phyloP scores from a whole-genome alignment of 2,329 filamentous ascomycete species.

The Periconia digitata region DNA sequence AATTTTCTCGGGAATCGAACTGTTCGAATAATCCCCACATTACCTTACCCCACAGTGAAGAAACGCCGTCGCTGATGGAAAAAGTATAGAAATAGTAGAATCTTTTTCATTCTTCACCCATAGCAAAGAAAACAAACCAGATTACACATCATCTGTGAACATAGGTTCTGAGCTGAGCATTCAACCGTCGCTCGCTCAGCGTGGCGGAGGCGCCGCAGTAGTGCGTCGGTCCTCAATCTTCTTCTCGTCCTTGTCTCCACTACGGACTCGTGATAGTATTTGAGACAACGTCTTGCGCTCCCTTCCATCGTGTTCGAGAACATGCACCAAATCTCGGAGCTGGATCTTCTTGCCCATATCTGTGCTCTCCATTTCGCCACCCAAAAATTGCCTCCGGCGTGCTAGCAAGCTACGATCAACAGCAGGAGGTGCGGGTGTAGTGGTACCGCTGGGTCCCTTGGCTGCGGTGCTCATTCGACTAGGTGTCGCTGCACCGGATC shows the following conservation, averaged over 20 bases:
- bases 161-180: too few species aligned
- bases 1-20: too few species aligned
- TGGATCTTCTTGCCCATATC: constrained; percentile 83
- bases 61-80: background rate
- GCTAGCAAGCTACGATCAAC: constrained; percentile 52
- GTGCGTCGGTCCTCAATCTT: constrained; percentile 9
- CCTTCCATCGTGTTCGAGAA: constrained; percentile 76
- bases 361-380: constrained; percentile 60
- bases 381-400: constrained; percentile 58
- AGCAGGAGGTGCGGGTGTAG: constrained; percentile 22
- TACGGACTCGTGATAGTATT: constrained; percentile 35
- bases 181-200: background rate
- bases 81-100: background rate
- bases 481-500: constrained; percentile 37
- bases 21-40: too few species aligned
- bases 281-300: constrained; percentile 57
- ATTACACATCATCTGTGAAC: too few species aligned
- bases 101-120: background rate
- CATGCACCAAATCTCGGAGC: constrained; percentile 77
- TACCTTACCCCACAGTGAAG: too few species aligned
- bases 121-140: background rate
- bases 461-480: constrained; percentile 24
- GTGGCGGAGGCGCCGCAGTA: background rate
- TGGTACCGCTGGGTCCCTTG: constrained; percentile 25
- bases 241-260: constrained; percentile 30